Conservation (phyloP, 2,329 filamentous ascomycete species). For the Penicillium frequentans region DNA sequence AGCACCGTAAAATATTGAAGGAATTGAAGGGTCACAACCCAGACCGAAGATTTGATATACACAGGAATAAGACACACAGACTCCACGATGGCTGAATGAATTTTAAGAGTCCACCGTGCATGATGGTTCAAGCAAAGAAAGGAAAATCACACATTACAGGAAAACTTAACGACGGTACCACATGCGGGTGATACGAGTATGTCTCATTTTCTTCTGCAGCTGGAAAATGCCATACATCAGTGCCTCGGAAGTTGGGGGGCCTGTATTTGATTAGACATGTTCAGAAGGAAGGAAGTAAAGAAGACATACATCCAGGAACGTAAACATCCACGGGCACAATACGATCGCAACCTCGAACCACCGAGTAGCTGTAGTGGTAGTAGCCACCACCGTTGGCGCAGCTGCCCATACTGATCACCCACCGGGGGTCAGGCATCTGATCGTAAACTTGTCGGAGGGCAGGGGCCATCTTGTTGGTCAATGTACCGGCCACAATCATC, state of each 20-base stretch:
- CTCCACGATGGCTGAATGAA: constrained; percentile 21
- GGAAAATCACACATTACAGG: constrained; percentile 3
- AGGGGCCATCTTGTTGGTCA: constrained; percentile 93
- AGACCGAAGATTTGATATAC: constrained; percentile 21
- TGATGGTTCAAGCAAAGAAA: constrained; percentile 11
- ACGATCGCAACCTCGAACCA: constrained; percentile 73
- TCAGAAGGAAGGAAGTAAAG: neutral
- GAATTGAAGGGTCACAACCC: neutral
- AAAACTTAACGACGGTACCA: constrained; percentile 53
- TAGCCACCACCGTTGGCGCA: constrained; percentile 85
- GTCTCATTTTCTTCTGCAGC: constrained; percentile 75
- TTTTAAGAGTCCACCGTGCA: constrained; percentile 18
- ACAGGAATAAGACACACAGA: constrained; percentile 23
- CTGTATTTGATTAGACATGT: constrained; percentile 25
- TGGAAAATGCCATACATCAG: constrained; percentile 71
- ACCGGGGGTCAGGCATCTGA: constrained; percentile 91
- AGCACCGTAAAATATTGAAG: neutral
- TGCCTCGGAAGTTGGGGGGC: constrained; percentile 56
- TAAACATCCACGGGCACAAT: constrained; percentile 84
- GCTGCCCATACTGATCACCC: constrained; percentile 84
- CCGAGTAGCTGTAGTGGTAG: constrained; percentile 84
- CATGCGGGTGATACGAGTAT: constrained; percentile 56
- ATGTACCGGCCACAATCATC: constrained; percentile 86
- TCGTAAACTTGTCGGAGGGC: constrained; percentile 87
- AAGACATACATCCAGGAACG: constrained; percentile 73